Conservation (phyloP, 202 grass and related monocot genomes). For the Dendrocalamus latiflorus region DNA sequence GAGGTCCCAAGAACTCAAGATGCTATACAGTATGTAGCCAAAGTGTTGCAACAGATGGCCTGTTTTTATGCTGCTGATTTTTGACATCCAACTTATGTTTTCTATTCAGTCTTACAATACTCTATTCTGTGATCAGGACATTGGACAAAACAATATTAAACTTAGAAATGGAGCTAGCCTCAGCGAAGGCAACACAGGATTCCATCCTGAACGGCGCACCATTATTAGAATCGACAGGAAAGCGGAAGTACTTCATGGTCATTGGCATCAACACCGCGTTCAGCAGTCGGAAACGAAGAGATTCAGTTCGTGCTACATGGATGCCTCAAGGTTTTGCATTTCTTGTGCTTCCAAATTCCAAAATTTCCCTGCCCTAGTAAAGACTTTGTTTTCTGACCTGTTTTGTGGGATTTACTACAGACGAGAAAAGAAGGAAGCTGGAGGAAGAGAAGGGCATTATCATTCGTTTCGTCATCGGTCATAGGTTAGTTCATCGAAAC, state of each 20-base stretch:
- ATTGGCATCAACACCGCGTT: conserved; percentile 91
- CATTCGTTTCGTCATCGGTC: conserved; percentile 87
- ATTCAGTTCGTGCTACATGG: conserved; percentile 92
- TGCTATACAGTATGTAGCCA: conserved; percentile 68
- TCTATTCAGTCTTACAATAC: background rate
- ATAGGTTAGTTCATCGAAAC: conserved; percentile 49
- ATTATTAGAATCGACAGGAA: conserved; percentile 23
- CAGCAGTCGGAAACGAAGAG: conserved; percentile 80
- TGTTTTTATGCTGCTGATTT: background rate
- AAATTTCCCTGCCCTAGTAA: background rate
- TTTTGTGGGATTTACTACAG: conserved; percentile 16
- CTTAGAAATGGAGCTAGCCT: conserved; percentile 80
- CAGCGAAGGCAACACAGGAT: conserved; percentile 64
- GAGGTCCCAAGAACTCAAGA: conserved; percentile 53
- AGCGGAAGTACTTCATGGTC: conserved; percentile 71
- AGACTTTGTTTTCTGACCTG: background rate
- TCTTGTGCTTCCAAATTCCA: background rate
- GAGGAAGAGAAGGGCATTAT: conserved; percentile 97
- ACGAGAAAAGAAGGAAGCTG: conserved; percentile 70
- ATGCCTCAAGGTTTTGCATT: conserved; percentile 83
- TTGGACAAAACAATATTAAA: conserved; percentile 83
- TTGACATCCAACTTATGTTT: background rate
- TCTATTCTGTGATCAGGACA: conserved; percentile 34
- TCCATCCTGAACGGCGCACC: conserved; percentile 53
- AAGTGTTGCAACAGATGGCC: background rate